Conservation (phyloP, 306 rosid species). For the Oemleria cerasiformis region DNA sequence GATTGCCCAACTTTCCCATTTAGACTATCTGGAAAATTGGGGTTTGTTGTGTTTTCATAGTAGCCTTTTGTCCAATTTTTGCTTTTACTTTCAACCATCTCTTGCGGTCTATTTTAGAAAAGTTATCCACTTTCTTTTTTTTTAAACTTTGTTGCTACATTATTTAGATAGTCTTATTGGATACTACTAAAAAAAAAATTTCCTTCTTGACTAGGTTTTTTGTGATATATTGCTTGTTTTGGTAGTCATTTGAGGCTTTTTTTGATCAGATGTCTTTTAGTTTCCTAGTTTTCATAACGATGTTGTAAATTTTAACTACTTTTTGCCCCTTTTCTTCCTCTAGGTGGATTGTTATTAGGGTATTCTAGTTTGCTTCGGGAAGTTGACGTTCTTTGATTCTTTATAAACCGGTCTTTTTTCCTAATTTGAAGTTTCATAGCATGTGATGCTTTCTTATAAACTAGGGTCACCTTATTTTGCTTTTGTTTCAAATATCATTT, state of each 20-base stretch:
- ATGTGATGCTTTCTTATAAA: constrained; percentile 79
- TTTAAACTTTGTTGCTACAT: neutral
- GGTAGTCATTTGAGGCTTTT: neutral
- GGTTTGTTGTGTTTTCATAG: neutral
- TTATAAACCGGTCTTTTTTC: constrained; percentile 27
- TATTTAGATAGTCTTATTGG: neutral
- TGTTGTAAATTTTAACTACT: constrained; percentile 6
- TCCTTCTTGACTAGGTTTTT: constrained; percentile 25
- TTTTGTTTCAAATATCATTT: constrained; percentile 25
- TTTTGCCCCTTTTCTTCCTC: constrained; percentile 22
- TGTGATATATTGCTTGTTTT: neutral
- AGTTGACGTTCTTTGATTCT: constrained; percentile 47
- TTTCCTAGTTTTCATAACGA: constrained; percentile 8
- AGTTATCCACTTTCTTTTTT: neutral
- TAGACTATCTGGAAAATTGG: neutral
- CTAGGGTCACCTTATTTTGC: constrained; percentile 39
- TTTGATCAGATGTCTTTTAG: neutral
- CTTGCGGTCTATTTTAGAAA: neutral
- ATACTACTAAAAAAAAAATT: too few relatives aligned
- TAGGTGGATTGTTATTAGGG: constrained; percentile 34
- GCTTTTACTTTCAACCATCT: neutral
- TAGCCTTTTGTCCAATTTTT: neutral
- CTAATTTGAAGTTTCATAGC: constrained; percentile 33
- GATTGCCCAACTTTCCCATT: neutral
- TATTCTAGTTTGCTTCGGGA: constrained; percentile 52